Conservation (phyloP, 805 yeast genomes). For the Metschnikowia bowlesiae region DNA sequence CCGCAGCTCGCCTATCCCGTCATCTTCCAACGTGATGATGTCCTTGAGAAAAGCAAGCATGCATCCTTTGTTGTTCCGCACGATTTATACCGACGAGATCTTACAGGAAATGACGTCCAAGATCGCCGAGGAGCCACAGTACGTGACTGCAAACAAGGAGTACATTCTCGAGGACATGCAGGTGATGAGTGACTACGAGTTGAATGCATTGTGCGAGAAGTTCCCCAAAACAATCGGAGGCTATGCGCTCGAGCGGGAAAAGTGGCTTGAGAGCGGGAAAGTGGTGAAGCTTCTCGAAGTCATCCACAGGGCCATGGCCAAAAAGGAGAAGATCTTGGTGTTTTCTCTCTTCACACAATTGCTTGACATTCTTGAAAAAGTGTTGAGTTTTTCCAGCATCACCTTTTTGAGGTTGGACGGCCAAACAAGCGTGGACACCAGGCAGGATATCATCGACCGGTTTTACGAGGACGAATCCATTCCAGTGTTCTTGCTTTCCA, state of each 20-base stretch:
- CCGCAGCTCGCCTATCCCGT: conserved; percentile 30
- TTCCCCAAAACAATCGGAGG: conserved; percentile 63
- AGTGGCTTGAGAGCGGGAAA: conserved; percentile 72
- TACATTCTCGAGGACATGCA: conserved; percentile 92
- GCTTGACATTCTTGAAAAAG: conserved; percentile 79
- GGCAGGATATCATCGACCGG: conserved; percentile 88
- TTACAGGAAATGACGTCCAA: conserved; percentile 66
- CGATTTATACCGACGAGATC: conserved; percentile 50
- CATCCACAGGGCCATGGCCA: conserved; percentile 52
- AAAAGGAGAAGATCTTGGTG: conserved; percentile 67
- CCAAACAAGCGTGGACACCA: conserved; percentile 83
- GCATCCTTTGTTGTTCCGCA: conserved; percentile 84
- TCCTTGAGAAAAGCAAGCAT: conserved; percentile 84
- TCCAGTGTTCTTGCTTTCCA: conserved; percentile 82
- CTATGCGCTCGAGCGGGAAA: conserved; percentile 49
- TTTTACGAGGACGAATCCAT: conserved; percentile 78
- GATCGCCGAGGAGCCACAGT: conserved; percentile 78
- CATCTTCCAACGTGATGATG: conserved; percentile 76
- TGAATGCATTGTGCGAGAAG: conserved; percentile 66
- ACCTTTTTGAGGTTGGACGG: conserved; percentile 88
- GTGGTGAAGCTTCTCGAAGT: conserved; percentile 52
- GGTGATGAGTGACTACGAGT: conserved; percentile 89
- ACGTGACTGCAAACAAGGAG: conserved; percentile 68
- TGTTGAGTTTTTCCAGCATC: conserved; percentile 57
- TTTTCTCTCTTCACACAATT: conserved; percentile 93